Conservation (phyloP, 2,329 filamentous ascomycete species). For the Penicillium decumbens region DNA sequence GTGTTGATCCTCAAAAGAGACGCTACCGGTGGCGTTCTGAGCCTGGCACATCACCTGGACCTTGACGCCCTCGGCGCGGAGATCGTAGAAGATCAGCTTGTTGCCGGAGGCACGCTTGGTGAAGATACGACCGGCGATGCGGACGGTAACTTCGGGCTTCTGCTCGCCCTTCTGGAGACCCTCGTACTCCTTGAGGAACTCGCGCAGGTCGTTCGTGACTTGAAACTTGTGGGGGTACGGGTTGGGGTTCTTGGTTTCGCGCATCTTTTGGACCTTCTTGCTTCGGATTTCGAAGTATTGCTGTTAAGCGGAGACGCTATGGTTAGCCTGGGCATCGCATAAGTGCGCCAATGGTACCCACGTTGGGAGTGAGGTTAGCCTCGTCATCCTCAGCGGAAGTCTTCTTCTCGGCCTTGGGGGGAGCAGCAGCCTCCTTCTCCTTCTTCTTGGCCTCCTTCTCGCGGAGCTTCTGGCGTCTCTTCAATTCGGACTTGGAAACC, state of each 20-base stretch:
- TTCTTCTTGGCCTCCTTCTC: conserved; percentile 84
- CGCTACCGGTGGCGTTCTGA: conserved; percentile 65
- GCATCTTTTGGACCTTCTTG: conserved; percentile 70
- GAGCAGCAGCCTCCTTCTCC: conserved; percentile 69
- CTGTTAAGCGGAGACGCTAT: conserved; percentile 36
- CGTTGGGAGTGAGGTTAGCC: conserved; percentile 68
- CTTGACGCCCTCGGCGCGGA: conserved; percentile 68
- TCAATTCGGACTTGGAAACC: conserved; percentile 79
- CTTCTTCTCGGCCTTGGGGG: conserved; percentile 58
- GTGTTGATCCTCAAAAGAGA: conserved; percentile 80
- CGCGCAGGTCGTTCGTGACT: conserved; percentile 72
- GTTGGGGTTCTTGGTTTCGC: conserved; percentile 68
- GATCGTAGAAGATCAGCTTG: conserved; percentile 90
- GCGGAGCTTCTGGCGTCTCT: conserved; percentile 91
- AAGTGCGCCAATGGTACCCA: conserved; percentile 37
- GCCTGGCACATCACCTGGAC: conserved; percentile 91
- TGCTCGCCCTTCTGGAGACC: conserved; percentile 80
- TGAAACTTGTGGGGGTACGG: conserved; percentile 95
- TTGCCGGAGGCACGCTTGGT: conserved; percentile 74
- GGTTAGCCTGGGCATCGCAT: conserved; percentile 8
- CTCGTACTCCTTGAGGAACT: conserved; percentile 73
- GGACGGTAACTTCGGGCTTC: conserved; percentile 68
- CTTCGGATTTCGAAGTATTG: conserved; percentile 98
- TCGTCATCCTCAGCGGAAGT: conserved; percentile 61
- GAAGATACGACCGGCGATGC: conserved; percentile 81